phyloP scores from a whole-genome alignment of 2,329 filamentous ascomycete genomes.

The Colletotrichum shisoi region DNA sequence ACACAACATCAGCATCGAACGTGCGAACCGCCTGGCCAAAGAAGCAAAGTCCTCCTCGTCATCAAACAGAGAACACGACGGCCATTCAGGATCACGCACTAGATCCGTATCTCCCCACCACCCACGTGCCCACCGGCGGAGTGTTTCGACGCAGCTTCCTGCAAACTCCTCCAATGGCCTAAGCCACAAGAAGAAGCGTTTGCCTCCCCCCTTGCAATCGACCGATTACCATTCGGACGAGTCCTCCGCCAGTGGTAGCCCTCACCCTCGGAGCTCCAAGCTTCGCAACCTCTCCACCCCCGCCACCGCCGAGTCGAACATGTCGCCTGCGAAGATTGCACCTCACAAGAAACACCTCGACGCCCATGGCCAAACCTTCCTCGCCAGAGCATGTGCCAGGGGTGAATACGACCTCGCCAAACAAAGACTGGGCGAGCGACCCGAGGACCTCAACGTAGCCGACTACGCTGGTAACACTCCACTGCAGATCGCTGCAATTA shows the following conservation, averaged over 20 bases:
- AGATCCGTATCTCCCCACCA: slow-evolving; percentile 69
- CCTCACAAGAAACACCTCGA: slow-evolving; percentile 88
- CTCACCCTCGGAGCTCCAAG: slow-evolving; percentile 66
- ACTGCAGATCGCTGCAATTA: slow-evolving; percentile 88
- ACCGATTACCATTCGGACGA: slow-evolving; percentile 74
- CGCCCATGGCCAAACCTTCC: slow-evolving; percentile 86
- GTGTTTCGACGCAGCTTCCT: slow-evolving; percentile 69
- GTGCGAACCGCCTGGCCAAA: slow-evolving; percentile 24
- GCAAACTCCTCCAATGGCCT: slow-evolving; percentile 64
- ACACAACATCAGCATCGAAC: slow-evolving; percentile 41
- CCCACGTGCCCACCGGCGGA: slow-evolving; percentile 66
- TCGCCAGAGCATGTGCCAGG: slow-evolving; percentile 88
- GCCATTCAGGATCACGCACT: slow-evolving; percentile 41
- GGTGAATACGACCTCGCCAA: slow-evolving; percentile 83
- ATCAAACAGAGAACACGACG: slow-evolving; percentile 48
- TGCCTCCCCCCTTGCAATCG: slow-evolving; percentile 68
- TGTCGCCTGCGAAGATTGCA: slow-evolving; percentile 72
- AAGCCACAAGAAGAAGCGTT: slow-evolving; percentile 66
- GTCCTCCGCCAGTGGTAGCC: slow-evolving; percentile 68
- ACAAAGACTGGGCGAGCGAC: slow-evolving; percentile 76
- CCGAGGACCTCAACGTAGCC: slow-evolving; percentile 85
- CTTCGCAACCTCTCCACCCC: slow-evolving; percentile 64
- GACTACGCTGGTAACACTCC: slow-evolving; percentile 98
- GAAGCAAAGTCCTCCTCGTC: slow-evolving; percentile 48
- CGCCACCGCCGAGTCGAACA: slow-evolving; percentile 64